These are phyloP conservation scores for Candida broadrunensis DNA, from an alignment of 805 yeast species.

Conservation along the genomic window DNA sequence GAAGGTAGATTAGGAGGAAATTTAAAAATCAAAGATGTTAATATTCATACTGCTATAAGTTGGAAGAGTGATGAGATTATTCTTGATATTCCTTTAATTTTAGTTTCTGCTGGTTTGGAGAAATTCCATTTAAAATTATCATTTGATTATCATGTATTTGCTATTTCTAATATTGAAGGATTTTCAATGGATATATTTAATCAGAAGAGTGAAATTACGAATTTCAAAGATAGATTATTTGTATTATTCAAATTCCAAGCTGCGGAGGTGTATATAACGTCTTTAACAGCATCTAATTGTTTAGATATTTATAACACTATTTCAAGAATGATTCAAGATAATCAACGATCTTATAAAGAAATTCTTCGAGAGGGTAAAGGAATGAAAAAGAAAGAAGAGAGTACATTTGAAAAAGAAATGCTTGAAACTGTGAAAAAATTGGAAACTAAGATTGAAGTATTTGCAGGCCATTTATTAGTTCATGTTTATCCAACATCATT, in stretches of 20 bases:
- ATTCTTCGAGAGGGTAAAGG: slow-evolving; percentile 51
- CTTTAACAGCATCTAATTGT: slow-evolving; percentile 80
- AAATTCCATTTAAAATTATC: slow-evolving; percentile 59
- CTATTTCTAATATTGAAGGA: slow-evolving; percentile 52
- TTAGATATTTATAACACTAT: slow-evolving; percentile 74
- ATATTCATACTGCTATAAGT: slow-evolving; percentile 61
- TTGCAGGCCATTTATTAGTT: slow-evolving; percentile 51
- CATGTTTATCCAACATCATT: slow-evolving; percentile 84
- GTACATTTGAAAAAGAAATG: slow-evolving; percentile 9
- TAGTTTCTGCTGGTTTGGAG: slow-evolving; percentile 55
- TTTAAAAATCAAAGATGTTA: slow-evolving; percentile 46
- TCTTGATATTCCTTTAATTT: slow-evolving; percentile 64
- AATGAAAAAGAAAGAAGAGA: slow-evolving; percentile 1
- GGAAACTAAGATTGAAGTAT: slow-evolving; percentile 66
- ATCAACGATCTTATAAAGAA: slow-evolving; percentile 68
- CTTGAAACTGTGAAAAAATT: slow-evolving; percentile 42
- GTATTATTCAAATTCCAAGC: slow-evolving; percentile 49
- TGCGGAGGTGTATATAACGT: slow-evolving; percentile 67
- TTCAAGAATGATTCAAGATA: slow-evolving; percentile 70
- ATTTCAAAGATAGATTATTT: slow-evolving; percentile 58
- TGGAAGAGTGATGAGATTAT: slow-evolving; percentile 57
- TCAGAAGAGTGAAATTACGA: slow-evolving; percentile 51
- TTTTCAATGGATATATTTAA: slow-evolving; percentile 62
- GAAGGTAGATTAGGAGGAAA: slow-evolving; percentile 81
- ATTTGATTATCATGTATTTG: slow-evolving; percentile 83